phyloP scores from a whole-genome alignment of 768 basidiomycete species.

The Nidularia sp. region DNA sequence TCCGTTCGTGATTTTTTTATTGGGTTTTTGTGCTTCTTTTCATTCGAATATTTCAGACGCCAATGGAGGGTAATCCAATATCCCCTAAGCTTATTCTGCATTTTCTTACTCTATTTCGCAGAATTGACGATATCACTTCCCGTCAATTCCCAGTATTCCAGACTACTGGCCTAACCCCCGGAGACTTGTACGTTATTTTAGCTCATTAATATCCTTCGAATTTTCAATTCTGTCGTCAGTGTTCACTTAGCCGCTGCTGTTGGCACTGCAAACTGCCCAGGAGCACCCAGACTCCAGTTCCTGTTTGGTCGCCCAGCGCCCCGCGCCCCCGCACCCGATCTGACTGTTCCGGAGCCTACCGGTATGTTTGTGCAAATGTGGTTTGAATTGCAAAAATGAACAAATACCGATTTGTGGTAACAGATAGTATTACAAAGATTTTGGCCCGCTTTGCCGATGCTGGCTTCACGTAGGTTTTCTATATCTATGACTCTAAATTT shows the following conservation, averaged over 20 bases:
- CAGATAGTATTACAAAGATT: constrained; percentile 17
- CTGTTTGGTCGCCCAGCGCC: constrained; percentile 21
- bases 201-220: background rate
- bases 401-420: background rate
- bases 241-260: constrained; percentile 19
- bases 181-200: constrained; percentile 14
- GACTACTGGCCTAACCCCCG: constrained; percentile 9
- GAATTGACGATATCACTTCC: constrained; percentile 11
- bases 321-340: constrained; percentile 12
- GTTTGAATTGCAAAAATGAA: background rate
- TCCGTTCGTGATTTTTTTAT: constrained; percentile 11
- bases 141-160: constrained; percentile 13
- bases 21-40: constrained; percentile 7
- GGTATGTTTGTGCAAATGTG: constrained; percentile 1
- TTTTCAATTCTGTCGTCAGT: constrained; percentile 1
- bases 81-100: constrained; percentile 9
- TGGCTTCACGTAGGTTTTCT: constrained; percentile 9
- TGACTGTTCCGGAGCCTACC: constrained; percentile 16
- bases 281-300: constrained; percentile 25
- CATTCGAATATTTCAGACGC: constrained; percentile 8
- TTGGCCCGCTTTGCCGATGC: constrained; percentile 20
- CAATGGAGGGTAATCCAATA: constrained; percentile 11
- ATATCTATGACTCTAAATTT: background rate
- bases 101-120: background rate
- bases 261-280: constrained; percentile 27